These are phyloP conservation scores for Fusarium nodosum DNA, from an alignment of 2,329 filamentous ascomycete genomes.

Conservation along the genomic window DNA sequence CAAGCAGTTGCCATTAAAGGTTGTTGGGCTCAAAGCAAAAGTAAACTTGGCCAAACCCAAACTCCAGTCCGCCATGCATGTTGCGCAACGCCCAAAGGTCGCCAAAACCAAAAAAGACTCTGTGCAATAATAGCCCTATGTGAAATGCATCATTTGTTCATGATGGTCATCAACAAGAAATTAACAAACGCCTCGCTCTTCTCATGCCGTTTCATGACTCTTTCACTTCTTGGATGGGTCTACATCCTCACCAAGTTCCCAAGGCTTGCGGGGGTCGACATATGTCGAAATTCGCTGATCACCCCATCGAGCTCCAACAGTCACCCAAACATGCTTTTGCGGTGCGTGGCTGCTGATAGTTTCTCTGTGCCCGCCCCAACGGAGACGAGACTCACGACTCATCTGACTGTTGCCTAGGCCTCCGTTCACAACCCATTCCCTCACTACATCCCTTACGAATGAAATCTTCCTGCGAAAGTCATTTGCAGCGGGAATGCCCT, in stretches of 20 bases:
- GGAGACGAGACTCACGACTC: constrained; percentile 65
- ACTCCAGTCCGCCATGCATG: constrained; percentile 45
- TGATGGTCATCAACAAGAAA: constrained; percentile 44
- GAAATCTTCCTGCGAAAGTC: constrained; percentile 80
- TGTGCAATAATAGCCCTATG: constrained; percentile 41
- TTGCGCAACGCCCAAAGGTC: constrained; percentile 42
- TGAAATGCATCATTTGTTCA: constrained; percentile 49
- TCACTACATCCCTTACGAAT: constrained; percentile 76
- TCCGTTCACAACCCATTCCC: constrained; percentile 78
- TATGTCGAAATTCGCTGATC: constrained; percentile 68
- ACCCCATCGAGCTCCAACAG: constrained; percentile 73
- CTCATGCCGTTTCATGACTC: constrained; percentile 18
- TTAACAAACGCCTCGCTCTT: constrained; percentile 47
- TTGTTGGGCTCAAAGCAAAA: constrained; percentile 25
- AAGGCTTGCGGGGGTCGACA: constrained; percentile 68
- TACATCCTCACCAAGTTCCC: constrained; percentile 67
- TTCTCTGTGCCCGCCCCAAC: constrained; percentile 72
- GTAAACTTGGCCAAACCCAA: constrained; percentile 15
- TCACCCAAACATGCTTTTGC: constrained; percentile 77
- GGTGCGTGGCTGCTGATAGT: constrained; percentile 63
- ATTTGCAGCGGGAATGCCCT: constrained; percentile 78
- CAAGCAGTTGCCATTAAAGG: constrained; percentile 25
- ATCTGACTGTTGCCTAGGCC: constrained; percentile 78
- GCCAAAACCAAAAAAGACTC: constrained; percentile 40
- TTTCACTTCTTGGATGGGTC: constrained; percentile 55